Evolutionary conservation across 192 early-diverging fungal genomes (phyloP).

Genomic region (Dimargaris xerosporica): DNA sequence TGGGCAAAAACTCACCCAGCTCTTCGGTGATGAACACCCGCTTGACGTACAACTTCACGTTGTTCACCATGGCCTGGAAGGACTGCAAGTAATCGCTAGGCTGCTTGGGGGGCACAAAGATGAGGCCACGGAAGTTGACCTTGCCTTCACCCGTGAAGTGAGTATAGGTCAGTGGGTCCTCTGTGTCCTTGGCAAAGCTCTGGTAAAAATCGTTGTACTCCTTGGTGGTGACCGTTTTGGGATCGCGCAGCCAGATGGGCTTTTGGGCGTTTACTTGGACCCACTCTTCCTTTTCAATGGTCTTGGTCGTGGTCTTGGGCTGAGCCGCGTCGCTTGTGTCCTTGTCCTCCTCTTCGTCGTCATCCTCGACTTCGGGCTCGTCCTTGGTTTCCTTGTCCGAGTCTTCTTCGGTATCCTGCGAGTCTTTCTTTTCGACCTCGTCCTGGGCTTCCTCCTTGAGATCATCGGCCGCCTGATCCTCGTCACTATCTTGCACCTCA

Average conservation of each 20-base stretch:
- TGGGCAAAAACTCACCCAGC: conserved; percentile 97
- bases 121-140: conserved; percentile 97
- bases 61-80: conserved; percentile 96
- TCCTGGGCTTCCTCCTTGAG: conserved; percentile 55
- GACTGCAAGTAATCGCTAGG: conserved; percentile 97
- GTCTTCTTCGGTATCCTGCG: conserved; percentile 57
- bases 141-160: conserved; percentile 99
- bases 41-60: conserved; percentile 99
- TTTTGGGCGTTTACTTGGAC: conserved; percentile 99
- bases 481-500: conserved; percentile 58
- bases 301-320: conserved; percentile 69
- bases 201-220: conserved; percentile 99
- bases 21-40: conserved; percentile 99
- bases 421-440: conserved; percentile 61
- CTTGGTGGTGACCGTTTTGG: conserved; percentile 88
- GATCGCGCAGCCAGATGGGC: conserved; percentile 99
- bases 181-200: conserved; percentile 97
- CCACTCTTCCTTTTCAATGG: conserved; percentile 91
- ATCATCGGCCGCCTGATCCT: conserved; percentile 31
- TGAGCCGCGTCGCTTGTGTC: conserved; percentile 68
- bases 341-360: conserved; percentile 49
- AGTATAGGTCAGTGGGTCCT: conserved; percentile 94
- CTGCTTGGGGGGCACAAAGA: conserved; percentile 91
- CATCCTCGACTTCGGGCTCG: conserved; percentile 33
- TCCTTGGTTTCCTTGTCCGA: conserved; percentile 34